Evolutionary conservation across 140 eudicot species (phyloP).

Genomic region (Cichorium intybus): DNA sequence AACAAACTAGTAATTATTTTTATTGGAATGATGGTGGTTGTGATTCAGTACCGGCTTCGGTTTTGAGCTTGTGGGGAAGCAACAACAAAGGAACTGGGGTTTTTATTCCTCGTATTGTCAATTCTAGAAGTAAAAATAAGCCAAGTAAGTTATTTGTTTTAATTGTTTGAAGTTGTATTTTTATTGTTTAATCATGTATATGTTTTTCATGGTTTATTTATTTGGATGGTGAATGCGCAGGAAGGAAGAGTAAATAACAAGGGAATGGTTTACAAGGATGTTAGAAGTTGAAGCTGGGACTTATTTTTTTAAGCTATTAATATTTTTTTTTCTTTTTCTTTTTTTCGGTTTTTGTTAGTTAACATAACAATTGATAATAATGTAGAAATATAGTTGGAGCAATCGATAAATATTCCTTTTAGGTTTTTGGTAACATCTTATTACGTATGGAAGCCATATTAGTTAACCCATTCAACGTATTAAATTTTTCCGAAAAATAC

Average conservation of each 20-base stretch:
- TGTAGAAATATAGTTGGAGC: too few relatives aligned
- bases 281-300: not conserved
- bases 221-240: not conserved
- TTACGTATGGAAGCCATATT: too few relatives aligned
- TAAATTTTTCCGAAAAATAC: too few relatives aligned
- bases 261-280: not conserved
- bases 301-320: not conserved
- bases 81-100: conserved; percentile 24
- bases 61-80: conserved; percentile 17
- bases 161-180: too few relatives aligned
- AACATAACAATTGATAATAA: not conserved
- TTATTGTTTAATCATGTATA: not conserved
- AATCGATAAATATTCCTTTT: too few relatives aligned
- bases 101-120: conserved; percentile 21
- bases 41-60: not conserved
- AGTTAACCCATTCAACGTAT: too few relatives aligned
- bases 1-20: conserved; percentile 14
- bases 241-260: not conserved
- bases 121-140: conserved; percentile 10
- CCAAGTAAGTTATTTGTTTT: conserved; percentile 14
- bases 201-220: not conserved
- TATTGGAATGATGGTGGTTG: not conserved
- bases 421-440: too few relatives aligned
- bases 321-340: not conserved
- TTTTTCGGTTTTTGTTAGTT: not conserved